Percentiles rank a stretch among this genome's conserved stretches.
Evolutionary conservation across 1,139 yeast species (phyloP).

Genomic region (Pichia sp.): DNA sequence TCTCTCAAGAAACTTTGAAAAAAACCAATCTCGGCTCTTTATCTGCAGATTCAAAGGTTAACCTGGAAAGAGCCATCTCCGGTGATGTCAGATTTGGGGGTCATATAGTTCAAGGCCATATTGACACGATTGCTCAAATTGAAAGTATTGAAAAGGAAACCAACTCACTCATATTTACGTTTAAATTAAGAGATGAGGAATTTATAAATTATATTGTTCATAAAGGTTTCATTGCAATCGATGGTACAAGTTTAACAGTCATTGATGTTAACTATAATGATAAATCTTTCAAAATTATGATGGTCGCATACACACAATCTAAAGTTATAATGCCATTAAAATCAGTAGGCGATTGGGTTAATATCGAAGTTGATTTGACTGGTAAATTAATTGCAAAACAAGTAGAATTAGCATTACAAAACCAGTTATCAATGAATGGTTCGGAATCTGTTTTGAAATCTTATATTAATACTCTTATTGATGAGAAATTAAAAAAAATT

Average conservation of each 20-base stretch:
- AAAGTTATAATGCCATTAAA: constrained; percentile 71
- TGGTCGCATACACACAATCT: constrained; percentile 85
- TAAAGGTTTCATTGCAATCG: constrained; percentile 87
- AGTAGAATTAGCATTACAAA: constrained; percentile 49
- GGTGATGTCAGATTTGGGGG: constrained; percentile 89
- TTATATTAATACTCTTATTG: constrained; percentile 47
- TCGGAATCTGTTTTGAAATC: constrained; percentile 31
- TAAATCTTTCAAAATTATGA: constrained; percentile 71
- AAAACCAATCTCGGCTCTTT: constrained; percentile 69
- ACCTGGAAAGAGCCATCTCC: constrained; percentile 83
- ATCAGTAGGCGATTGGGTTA: constrained; percentile 57
- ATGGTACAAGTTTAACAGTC: constrained; percentile 91
- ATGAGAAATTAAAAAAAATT: constrained; percentile 35
- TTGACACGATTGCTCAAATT: constrained; percentile 79
- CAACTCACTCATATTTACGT: constrained; percentile 71
- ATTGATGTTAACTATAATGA: constrained; percentile 59
- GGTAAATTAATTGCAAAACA: constrained; percentile 91
- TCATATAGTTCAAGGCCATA: constrained; percentile 96
- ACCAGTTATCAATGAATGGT: constrained; percentile 42
- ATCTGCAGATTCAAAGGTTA: constrained; percentile 55
- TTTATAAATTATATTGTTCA: constrained; percentile 76
- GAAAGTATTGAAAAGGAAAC: constrained; percentile 54
- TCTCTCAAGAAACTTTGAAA: constrained; percentile 87
- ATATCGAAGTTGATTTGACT: constrained; percentile 88
- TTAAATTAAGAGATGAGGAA: constrained; percentile 59